Evolutionary conservation across 2,329 filamentous ascomycete species (phyloP).

Genomic region (Trichoderma brevicompactum): DNA sequence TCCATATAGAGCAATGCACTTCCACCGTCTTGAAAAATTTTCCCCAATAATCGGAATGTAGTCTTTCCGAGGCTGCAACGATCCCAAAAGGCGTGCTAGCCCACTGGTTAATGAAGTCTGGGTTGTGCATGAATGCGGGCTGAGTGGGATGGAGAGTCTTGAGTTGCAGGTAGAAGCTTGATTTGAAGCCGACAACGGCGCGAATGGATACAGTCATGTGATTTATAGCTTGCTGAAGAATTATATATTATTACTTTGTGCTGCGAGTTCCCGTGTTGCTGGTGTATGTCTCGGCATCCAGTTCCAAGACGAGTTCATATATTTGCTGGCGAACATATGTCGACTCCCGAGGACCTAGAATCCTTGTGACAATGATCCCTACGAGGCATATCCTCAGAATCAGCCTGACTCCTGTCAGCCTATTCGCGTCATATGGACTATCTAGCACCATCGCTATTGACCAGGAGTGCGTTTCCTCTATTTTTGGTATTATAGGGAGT

Average conservation of each 20-base stretch:
- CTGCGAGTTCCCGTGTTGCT: background rate
- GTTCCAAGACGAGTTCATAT: background rate
- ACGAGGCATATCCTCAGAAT: background rate
- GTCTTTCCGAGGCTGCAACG: background rate
- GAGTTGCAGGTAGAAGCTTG: background rate
- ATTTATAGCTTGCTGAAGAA: background rate
- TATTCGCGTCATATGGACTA: slow-evolving; percentile 3
- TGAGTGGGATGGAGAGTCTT: background rate
- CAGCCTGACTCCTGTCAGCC: background rate
- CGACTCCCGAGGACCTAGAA: background rate
- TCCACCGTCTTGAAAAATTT: slow-evolving; percentile 4
- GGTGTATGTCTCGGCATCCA: background rate
- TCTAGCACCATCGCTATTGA: background rate
- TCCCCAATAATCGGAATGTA: background rate
- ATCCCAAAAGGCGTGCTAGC: slow-evolving; percentile 7
- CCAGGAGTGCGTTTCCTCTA: slow-evolving; percentile 14
- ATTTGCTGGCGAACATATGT: background rate
- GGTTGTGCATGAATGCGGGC: background rate
- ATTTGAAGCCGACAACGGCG: background rate
- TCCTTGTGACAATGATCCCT: background rate
- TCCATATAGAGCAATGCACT: background rate
- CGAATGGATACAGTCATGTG: background rate
- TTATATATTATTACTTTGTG: background rate
- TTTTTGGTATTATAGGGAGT: slow-evolving; percentile 6
- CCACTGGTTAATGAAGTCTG: background rate